Conservation (phyloP, 257 asterid genomes). For the Solanum habrochaites region DNA sequence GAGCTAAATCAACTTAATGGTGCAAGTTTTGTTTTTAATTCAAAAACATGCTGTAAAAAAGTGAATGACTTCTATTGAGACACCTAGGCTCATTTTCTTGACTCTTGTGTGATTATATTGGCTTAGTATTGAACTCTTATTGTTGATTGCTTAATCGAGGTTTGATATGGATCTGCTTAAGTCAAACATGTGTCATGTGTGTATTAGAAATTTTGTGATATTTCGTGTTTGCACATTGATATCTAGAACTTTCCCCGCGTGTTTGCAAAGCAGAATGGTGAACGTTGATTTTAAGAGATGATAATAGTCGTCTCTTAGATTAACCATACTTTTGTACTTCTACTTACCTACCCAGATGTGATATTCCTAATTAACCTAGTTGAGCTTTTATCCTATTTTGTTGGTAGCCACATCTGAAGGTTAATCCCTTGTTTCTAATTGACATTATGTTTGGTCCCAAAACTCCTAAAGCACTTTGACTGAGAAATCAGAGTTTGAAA, state of each 20-base stretch:
- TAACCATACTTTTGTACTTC: background rate
- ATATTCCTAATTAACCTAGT: background rate
- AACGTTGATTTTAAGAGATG: background rate
- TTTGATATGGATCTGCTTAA: background rate
- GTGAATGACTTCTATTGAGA: background rate
- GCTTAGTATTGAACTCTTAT: background rate
- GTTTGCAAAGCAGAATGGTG: background rate
- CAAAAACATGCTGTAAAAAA: background rate
- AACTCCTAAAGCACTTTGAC: background rate
- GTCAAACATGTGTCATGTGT: background rate
- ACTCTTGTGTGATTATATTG: background rate
- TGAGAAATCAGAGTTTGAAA: background rate
- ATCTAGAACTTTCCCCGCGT: background rate
- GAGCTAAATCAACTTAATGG: background rate
- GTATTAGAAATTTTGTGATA: background rate
- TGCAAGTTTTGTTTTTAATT: background rate
- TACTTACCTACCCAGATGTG: background rate
- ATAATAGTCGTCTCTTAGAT: background rate
- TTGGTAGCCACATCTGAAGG: background rate
- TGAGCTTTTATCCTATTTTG: background rate
- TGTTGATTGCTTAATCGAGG: background rate
- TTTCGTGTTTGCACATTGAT: background rate
- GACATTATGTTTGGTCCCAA: background rate
- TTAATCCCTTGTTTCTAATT: background rate
- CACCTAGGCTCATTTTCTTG: background rate